Conservation (phyloP, 2,329 filamentous ascomycete species). For the Colletotrichum trifolii region DNA sequence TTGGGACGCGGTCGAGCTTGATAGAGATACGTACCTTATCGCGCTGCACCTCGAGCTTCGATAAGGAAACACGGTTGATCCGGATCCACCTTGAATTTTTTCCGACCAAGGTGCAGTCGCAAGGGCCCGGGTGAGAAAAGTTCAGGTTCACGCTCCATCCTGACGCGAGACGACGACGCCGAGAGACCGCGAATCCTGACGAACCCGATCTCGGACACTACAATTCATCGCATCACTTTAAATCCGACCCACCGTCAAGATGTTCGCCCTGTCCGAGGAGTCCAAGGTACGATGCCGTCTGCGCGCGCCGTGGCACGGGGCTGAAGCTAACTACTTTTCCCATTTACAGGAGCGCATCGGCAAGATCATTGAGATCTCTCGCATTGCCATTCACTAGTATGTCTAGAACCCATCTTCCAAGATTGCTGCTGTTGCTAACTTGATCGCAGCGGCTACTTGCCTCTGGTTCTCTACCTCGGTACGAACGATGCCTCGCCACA, state of each 20-base stretch:
- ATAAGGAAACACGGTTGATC: conserved; percentile 33
- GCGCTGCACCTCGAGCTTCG: background rate
- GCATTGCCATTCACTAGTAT: conserved; percentile 96
- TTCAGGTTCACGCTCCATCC: conserved; percentile 29
- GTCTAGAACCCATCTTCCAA: conserved; percentile 43
- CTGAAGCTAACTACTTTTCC: conserved; percentile 13
- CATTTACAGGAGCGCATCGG: conserved; percentile 88
- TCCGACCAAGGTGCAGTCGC: conserved; percentile 22
- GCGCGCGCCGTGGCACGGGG: conserved; percentile 7
- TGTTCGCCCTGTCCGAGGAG: conserved; percentile 88
- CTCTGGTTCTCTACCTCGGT: conserved; percentile 97
- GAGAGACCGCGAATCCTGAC: conserved; percentile 29
- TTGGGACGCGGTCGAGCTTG: conserved; percentile 28
- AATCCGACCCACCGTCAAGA: conserved; percentile 47
- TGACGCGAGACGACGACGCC: conserved; percentile 28
- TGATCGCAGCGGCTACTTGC: conserved; percentile 84
- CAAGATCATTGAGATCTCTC: conserved; percentile 93
- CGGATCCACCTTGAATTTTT: conserved; percentile 33
- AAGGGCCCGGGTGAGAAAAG: conserved; percentile 13
- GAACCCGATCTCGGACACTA: conserved; percentile 6
- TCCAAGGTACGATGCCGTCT: conserved; percentile 77
- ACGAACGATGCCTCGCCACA: conserved; percentile 44
- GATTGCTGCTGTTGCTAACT: conserved; percentile 48
- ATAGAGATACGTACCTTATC: conserved; percentile 32
- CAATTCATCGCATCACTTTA: background rate